Base-by-base conservation (phyloP, 768 basidiomycete species). In the Leccinum imitatum region DNA sequence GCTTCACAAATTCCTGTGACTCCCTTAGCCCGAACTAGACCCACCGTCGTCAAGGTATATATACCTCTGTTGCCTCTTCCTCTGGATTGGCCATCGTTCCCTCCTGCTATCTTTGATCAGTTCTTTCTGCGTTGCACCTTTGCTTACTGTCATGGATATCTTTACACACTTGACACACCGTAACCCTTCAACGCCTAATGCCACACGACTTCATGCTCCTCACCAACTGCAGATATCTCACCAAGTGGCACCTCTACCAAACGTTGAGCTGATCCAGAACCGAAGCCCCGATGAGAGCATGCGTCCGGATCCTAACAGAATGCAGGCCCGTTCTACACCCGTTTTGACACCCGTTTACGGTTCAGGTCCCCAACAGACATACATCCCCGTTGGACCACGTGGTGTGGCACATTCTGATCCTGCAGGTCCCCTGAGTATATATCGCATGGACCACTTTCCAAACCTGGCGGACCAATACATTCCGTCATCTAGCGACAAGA, bases 401-500 rank as follows among this genome's bases (percentile, higher is more conserved):
- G 50, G 48, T 15, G 17, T 9, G 19, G 4, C 23, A 50, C 54
- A 48, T 35, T 44, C 48, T 15, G 51, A 44, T 46, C 19, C 56
- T 17, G 4, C 50, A 23, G 15, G 19, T 17, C 41, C 53, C 46
- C 41, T 23, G n/a, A 57, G 35, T 19, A 7, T 25, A 8, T 37
- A 30, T 56, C 44, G 35, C 46, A n/a, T 48, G 25, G 33, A 37
- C 50, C 46, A 37, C 8, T 56, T 53, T 35, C 33, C 39, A 14
- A 51, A 61, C 53, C 21, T 57, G 13, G 55, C 61, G 21, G 69
- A 71, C 23, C 70, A 64, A 54, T 71, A 71, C 35, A 53, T 69
- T 44, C 69, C 69, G 10, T 71, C 69, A 27, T 71, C 69, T 14
- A 67, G 59, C 54, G 69, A 71, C 68, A 71, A 57, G 57, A 63